Conservation (phyloP, 768 basidiomycete species). For the Leucosporidium yakuticum region DNA sequence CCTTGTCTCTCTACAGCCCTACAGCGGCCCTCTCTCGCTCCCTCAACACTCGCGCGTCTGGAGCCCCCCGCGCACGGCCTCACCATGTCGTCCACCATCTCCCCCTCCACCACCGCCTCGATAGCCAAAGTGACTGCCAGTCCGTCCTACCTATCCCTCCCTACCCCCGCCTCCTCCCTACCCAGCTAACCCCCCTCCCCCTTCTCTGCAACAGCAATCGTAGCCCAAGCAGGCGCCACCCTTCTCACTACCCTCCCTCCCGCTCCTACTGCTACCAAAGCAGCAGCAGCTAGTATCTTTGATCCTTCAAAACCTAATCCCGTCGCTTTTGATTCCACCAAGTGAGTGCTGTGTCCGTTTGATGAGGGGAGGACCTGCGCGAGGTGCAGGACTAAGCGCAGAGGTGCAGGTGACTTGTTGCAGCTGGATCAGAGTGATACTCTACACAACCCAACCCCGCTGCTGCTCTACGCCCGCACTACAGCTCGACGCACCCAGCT, state of each 20-base stretch:
- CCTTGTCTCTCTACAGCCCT: no score
- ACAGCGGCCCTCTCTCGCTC: no score
- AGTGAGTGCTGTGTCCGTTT: constrained; percentile 3
- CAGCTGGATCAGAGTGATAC: neutral
- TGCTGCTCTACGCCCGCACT: no score
- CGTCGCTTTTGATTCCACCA: constrained; percentile 7
- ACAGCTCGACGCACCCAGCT: neutral
- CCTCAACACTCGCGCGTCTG: no score
- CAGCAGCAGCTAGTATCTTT: constrained; percentile 21
- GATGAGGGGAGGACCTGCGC: no score
- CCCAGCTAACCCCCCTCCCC: neutral
- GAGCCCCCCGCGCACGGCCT: no score
- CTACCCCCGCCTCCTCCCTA: neutral
- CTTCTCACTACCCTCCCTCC: constrained; percentile 14
- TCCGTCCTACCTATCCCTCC: neutral
- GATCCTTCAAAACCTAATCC: constrained; percentile 19
- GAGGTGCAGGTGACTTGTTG: no score
- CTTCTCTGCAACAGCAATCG: constrained; percentile 11
- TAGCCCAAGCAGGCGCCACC: constrained; percentile 2
- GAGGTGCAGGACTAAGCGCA: neutral
- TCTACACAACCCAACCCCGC: no score
- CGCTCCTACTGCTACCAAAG: neutral
- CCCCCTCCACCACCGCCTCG: no score
- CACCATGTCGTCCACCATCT: no score
- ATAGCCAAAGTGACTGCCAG: constrained; percentile 27